Conservation (phyloP, 306 rosid genomes). For the Potentilla sterilis region DNA sequence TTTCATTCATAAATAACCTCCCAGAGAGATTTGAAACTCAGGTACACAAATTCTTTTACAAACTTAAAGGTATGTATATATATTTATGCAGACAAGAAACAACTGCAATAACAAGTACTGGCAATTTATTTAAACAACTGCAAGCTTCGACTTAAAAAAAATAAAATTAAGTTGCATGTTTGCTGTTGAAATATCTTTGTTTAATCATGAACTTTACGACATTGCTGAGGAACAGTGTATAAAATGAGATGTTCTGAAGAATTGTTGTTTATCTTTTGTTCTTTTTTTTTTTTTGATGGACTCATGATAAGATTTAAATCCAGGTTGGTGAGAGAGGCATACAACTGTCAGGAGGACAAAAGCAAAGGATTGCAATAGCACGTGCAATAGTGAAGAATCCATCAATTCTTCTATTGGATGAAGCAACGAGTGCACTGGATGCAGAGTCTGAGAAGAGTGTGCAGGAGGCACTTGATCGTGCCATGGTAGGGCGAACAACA, state of each 20-base stretch:
- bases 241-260: background rate
- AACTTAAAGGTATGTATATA: background rate
- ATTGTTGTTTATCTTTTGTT: background rate
- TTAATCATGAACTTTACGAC: background rate
- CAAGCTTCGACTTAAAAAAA: background rate
- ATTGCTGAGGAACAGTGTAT: background rate
- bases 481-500: conserved; percentile 92
- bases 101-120: background rate
- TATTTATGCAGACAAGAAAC: background rate
- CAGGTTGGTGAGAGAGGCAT: conserved; percentile 99
- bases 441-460: conserved; percentile 95
- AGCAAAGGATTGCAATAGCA: conserved; percentile 92
- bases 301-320: background rate
- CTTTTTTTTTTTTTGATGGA: background rate
- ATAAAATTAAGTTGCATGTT: background rate
- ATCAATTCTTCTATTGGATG: conserved; percentile 75
- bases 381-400: conserved; percentile 94
- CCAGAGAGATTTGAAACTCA: conserved; percentile 92
- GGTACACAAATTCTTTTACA: conserved; percentile 32
- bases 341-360: conserved; percentile 93
- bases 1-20: conserved; percentile 78
- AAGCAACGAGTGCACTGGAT: conserved; percentile 95
- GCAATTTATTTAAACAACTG: background rate
- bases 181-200: background rate
- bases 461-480: conserved; percentile 96